phyloP scores from a whole-genome alignment of 2,329 filamentous ascomycete species.

The Colletotrichum sp. region DNA sequence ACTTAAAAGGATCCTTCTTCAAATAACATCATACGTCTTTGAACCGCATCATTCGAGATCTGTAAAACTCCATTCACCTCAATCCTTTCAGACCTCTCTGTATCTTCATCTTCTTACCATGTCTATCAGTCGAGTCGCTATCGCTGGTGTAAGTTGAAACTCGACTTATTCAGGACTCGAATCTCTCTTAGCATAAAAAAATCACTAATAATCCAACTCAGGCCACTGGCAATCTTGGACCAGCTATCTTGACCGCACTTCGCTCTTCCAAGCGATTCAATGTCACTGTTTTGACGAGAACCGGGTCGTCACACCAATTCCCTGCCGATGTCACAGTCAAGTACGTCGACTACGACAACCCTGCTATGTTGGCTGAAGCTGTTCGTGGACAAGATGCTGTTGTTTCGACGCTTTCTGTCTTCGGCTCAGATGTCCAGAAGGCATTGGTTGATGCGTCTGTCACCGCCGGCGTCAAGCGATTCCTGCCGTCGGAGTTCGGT shows the following conservation, averaged over 20 bases:
- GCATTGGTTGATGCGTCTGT: neutral
- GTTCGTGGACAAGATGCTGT: neutral
- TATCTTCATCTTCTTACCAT: neutral
- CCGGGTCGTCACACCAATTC: neutral
- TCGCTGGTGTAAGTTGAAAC: neutral
- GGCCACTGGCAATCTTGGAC: neutral
- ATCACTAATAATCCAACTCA: neutral
- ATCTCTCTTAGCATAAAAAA: neutral
- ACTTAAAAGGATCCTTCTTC: neutral
- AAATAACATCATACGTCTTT: neutral
- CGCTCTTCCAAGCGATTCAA: neutral
- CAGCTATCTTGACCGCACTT: neutral
- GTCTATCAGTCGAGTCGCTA: neutral
- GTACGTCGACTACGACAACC: neutral
- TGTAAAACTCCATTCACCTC: neutral
- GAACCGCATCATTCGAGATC: neutral
- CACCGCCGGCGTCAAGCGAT: neutral
- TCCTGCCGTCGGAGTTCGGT: neutral
- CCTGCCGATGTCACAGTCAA: neutral
- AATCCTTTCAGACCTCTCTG: neutral
- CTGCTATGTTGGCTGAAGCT: neutral
- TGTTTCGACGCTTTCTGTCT: neutral
- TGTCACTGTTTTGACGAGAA: neutral
- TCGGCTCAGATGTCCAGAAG: neutral
- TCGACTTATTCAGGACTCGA: neutral